Conservation (phyloP, 768 basidiomycete species). For the Suillus subalutaceus region DNA sequence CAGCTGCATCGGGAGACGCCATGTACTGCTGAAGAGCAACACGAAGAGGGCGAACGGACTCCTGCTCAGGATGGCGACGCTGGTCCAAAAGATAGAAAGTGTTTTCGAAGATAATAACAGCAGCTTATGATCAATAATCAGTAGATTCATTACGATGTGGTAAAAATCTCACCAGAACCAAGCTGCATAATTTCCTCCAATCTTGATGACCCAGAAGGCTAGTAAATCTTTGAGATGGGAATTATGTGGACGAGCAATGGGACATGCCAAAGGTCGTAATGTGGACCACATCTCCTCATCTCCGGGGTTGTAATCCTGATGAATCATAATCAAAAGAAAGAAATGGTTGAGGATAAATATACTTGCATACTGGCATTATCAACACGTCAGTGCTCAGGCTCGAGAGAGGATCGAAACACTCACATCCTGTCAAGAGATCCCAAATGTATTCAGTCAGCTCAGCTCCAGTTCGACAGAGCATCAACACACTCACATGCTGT, state of each 20-base stretch:
- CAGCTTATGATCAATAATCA: not conserved
- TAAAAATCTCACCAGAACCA: not conserved
- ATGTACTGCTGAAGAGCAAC: not conserved
- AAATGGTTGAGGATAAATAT: too few relatives aligned
- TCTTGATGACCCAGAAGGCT: not conserved
- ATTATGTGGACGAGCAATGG: not conserved
- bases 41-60: not conserved
- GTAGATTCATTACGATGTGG: not conserved
- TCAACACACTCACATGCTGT: too few relatives aligned
- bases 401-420: too few relatives aligned
- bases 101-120: not conserved
- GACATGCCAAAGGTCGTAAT: not conserved
- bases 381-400: too few relatives aligned
- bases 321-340: not conserved
- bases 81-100: not conserved
- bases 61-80: not conserved
- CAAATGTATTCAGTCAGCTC: too few relatives aligned
- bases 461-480: too few relatives aligned
- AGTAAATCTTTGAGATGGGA: not conserved
- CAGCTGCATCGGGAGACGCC: not conserved
- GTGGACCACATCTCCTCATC: not conserved
- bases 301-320: not conserved
- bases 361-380: too few relatives aligned
- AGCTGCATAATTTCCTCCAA: not conserved
- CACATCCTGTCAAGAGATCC: too few relatives aligned